Evolutionary conservation across 2,329 filamentous ascomycete species (phyloP).

Genomic region (Venturia oleaginea): DNA sequence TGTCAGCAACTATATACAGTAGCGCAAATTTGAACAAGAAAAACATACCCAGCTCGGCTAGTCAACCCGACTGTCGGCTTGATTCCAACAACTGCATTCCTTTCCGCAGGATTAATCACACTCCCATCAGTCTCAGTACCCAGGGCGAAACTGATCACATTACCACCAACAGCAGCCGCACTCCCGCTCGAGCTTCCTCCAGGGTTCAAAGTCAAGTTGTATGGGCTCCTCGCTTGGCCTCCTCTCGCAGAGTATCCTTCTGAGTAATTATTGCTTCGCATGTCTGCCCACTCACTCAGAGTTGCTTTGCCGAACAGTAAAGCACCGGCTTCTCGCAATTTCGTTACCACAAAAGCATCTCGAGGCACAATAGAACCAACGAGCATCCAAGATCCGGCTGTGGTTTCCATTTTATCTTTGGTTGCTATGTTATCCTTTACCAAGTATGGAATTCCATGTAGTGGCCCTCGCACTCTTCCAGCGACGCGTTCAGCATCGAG

Average conservation of each 20-base stretch:
- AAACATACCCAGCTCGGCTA: neutral
- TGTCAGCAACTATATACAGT: neutral
- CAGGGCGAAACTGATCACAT: conserved; percentile 53
- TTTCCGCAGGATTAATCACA: conserved; percentile 62
- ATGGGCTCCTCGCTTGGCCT: conserved; percentile 55
- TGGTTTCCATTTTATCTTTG: conserved; percentile 64
- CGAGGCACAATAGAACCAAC: conserved; percentile 56
- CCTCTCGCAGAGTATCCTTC: conserved; percentile 58
- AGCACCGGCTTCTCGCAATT: conserved; percentile 56
- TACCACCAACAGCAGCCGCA: conserved; percentile 54
- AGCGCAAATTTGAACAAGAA: too few species aligned
- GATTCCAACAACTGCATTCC: conserved; percentile 61
- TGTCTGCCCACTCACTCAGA: conserved; percentile 66
- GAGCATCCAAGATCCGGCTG: conserved; percentile 60
- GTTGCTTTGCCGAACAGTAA: conserved; percentile 63
- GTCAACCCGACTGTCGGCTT: conserved; percentile 57
- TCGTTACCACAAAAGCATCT: conserved; percentile 56
- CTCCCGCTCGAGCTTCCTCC: conserved; percentile 62
- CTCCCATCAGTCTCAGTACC: conserved; percentile 65
- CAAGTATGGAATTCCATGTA: conserved; percentile 68
- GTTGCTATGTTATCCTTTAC: conserved; percentile 67
- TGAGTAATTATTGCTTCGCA: conserved; percentile 58
- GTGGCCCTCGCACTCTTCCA: conserved; percentile 50
- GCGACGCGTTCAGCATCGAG: conserved; percentile 51
- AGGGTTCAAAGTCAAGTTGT: conserved; percentile 61